Evolutionary conservation across 106 monocot genomes (phyloP), one percentile per base, ranked within the genome.

Genomic region (Chionographis japonica): DNA sequence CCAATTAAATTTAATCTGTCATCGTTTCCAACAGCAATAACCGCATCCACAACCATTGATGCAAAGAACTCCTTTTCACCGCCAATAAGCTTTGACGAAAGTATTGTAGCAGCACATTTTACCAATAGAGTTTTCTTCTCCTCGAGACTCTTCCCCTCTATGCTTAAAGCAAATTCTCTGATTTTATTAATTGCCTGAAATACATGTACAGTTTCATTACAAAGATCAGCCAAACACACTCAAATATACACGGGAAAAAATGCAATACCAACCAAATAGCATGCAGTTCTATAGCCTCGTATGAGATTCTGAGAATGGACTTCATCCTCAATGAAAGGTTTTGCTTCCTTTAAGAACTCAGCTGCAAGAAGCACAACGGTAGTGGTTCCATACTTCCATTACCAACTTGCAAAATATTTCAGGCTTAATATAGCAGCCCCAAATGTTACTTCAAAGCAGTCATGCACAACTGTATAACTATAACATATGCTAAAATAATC

Each of bases 11-110:
- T 98, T 69, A 98, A 58, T 55, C 98, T 98, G 46, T 98, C 98
- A 79, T 93, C 98, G 63, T 76, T 61, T 53, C 86, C 86, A 77
- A 97, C 92, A n/a, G 93, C 88, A 74, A 98, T 46, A 58, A 92
- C 98, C 54, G 98, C 93, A 63, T 98, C 90, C 54, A 98, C 98
- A 70, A 98, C 98, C 93, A 98, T 98, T 37, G 70, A 61, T 46
- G 93, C 90, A 79, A 98, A 98, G 50, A 98, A 98, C 52, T 98
- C 98, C 70, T 98, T 98, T 84, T 98, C 98, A 27, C 98, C 98
- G 53, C 93, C 98, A 68, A 98, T 98, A 35, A 98, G 79, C 75
- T 98, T 93, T 43, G 98, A 98, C 65, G 93, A 90, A 16, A 98
- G 87, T 50, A 93, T 98, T 18, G 98, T 98, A 41, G 84, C 84